Percentiles rank a stretch among this genome's conserved stretches.
These are phyloP conservation scores for Capsicum baccatum DNA, from an alignment of 257 asterid species.

Conservation along the genomic window DNA sequence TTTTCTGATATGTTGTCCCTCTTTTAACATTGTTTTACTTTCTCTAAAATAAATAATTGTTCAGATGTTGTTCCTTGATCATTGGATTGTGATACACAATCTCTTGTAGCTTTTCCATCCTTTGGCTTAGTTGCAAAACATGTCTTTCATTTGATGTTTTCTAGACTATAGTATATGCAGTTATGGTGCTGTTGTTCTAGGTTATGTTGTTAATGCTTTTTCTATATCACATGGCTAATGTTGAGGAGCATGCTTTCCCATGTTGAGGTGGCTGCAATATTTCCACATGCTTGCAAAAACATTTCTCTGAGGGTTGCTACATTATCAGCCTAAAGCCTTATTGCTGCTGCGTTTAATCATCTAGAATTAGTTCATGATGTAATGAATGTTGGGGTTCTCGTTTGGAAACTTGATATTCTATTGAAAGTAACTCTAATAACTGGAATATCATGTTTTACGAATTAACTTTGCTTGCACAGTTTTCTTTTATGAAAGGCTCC, in stretches of 20 bases:
- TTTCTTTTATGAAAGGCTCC: conserved; percentile 14
- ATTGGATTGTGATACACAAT: conserved; percentile 24
- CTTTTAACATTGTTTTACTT: background rate
- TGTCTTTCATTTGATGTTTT: conserved; percentile 10
- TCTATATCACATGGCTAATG: conserved; percentile 5
- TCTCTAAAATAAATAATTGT: conserved; percentile 13
- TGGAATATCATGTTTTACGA: background rate
- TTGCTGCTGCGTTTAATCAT: conserved; percentile 22
- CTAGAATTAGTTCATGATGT: background rate
- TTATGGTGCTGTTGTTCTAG: conserved; percentile 5
- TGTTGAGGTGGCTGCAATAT: conserved; percentile 21
- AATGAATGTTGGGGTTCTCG: conserved; percentile 12
- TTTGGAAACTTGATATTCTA: background rate
- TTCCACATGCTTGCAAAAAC: conserved; percentile 14
- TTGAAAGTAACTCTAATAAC: conserved; percentile 15
- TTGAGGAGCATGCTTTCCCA: background rate
- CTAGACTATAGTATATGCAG: background rate
- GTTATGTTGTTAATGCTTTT: background rate
- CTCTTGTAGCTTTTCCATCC: background rate
- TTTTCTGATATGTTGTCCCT: conserved; percentile 30
- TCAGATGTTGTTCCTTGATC: conserved; percentile 11
- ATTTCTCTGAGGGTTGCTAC: background rate
- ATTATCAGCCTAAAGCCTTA: background rate
- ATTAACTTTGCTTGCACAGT: background rate
- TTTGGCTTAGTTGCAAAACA: background rate